Percentiles rank a stretch among this genome's conserved stretches.
These are phyloP conservation scores for Salisapilia sapeloensis DNA, from an alignment of 352 stramenopile genomes.

Conservation along the genomic window DNA sequence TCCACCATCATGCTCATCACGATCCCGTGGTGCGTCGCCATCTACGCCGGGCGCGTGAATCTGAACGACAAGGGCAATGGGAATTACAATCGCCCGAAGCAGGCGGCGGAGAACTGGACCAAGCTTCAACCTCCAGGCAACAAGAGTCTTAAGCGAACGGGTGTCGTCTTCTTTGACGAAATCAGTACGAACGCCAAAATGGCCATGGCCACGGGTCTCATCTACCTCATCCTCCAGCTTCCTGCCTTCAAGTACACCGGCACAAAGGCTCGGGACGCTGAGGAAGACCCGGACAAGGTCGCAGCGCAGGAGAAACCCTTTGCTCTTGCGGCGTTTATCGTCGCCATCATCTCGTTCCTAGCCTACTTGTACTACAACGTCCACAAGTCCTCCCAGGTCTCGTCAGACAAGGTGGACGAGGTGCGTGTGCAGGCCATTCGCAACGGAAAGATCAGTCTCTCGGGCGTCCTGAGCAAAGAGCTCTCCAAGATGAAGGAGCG, in stretches of 20 bases:
- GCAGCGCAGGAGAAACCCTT: slow-evolving; percentile 80
- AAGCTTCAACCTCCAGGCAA: slow-evolving; percentile 76
- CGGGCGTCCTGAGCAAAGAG: slow-evolving; percentile 57
- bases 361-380: slow-evolving; percentile 88
- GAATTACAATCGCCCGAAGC: slow-evolving; percentile 73
- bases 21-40: slow-evolving; percentile 91
- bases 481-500: slow-evolving; percentile 47
- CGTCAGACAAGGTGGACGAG: slow-evolving; percentile 48
- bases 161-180: slow-evolving; percentile 70
- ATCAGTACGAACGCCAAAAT: slow-evolving; percentile 82
- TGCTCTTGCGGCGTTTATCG: slow-evolving; percentile 73
- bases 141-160: slow-evolving; percentile 37
- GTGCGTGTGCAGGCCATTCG: slow-evolving; percentile 52
- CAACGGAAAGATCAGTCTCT: slow-evolving; percentile 60
- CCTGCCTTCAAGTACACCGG: slow-evolving; percentile 84
- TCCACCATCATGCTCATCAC: slow-evolving; percentile 99
- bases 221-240: slow-evolving; percentile 93
- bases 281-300: slow-evolving; percentile 45
- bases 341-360: slow-evolving; percentile 83
- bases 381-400: slow-evolving; percentile 48
- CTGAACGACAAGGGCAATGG: slow-evolving; percentile 76
- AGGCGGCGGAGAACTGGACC: slow-evolving; percentile 47
- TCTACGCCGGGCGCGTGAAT: slow-evolving; percentile 90
- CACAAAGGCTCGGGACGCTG: slow-evolving; percentile 29
- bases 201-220: slow-evolving; percentile 86